Base-by-base conservation (phyloP, 305 asterid species). In the Solanum hybrid region DNA sequence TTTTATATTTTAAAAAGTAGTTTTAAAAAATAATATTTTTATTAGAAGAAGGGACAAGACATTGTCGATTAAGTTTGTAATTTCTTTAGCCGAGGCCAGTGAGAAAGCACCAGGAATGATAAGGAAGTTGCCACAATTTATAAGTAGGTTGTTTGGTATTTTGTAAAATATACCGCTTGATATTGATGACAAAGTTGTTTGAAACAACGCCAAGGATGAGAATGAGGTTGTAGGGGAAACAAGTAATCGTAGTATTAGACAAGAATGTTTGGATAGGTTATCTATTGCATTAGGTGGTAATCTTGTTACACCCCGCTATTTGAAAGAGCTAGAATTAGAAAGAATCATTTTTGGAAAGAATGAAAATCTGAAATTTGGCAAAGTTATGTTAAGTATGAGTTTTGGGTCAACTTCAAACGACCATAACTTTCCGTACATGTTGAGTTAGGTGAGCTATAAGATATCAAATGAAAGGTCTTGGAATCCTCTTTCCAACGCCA, bases 61-160 rank as follows among this genome's bases (percentile, higher is more conserved):
- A 96, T 93, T 91, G 94, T 98, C 98, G 0, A 91, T 96, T 88
- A 98, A 96, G 85, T 96, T 96, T 36, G 98, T 96, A 82, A 94
- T 96, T 77, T 95, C 98, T 20, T 91, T 95, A 86, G 98, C 96
- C 0, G 99, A 95, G 90, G 99, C 98, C 0, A 93, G 96, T 88
- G 98, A 96, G 89, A 92, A 98, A 90, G 97, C 98, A 0, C 98
- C 97, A 0, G 98, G 97, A 80, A 95, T 96, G 98, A 95, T 96
- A 96, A 95, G 98, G 90, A 96, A 96, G 91, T 79, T 95, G 92
- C 98, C 99, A 0, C 96, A 96, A 81, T 96, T 96, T 86, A 95
- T 96, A 85, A 93, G 95, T 92, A 90, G 95, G 90, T 89, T 95
- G 64, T 96, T 95, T 91, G 93, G 94, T 1, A 96, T 94, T 79